phyloP scores from a whole-genome alignment of 2,329 filamentous ascomycete genomes.

The Aspergillus amoenus region DNA sequence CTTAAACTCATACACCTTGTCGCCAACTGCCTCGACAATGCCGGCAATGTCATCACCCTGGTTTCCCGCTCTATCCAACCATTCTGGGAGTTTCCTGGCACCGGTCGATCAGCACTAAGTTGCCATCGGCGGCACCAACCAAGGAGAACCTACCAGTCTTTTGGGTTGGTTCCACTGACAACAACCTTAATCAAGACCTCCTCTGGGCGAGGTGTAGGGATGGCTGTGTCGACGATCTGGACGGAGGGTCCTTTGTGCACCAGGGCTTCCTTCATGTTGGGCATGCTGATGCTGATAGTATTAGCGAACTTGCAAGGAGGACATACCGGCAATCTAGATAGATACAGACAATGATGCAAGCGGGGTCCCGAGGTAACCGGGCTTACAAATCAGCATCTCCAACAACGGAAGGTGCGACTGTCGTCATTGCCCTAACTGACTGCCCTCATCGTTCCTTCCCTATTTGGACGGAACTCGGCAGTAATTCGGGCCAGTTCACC shows the following conservation, averaged over 20 bases:
- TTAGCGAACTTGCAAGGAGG: no score
- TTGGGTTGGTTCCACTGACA: conserved; percentile 47
- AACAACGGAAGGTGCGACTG: not conserved
- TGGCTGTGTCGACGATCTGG: conserved; percentile 42
- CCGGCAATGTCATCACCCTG: conserved; percentile 50
- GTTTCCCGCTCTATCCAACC: conserved; percentile 6
- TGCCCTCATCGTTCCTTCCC: no score
- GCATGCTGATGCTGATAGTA: not conserved
- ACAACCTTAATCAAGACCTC: conserved; percentile 44
- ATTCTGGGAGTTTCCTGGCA: conserved; percentile 18
- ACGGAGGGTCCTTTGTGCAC: conserved; percentile 19
- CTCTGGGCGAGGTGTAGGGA: conserved; percentile 39
- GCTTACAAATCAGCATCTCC: conserved; percentile 3
- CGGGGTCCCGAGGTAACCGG: not conserved
- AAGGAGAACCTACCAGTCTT: conserved; percentile 44
- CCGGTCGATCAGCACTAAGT: conserved; percentile 5
- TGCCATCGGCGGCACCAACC: not conserved
- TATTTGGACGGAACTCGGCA: not conserved
- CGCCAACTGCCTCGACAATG: conserved; percentile 50
- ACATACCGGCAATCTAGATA: no score
- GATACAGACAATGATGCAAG: not conserved
- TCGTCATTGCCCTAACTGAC: not conserved
- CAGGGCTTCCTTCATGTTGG: conserved; percentile 11
- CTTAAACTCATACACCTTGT: conserved; percentile 54
- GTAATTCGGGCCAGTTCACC: not conserved